phyloP scores from a whole-genome alignment of 352 stramenopile genomes.

The Globisporangium barbulae region DNA sequence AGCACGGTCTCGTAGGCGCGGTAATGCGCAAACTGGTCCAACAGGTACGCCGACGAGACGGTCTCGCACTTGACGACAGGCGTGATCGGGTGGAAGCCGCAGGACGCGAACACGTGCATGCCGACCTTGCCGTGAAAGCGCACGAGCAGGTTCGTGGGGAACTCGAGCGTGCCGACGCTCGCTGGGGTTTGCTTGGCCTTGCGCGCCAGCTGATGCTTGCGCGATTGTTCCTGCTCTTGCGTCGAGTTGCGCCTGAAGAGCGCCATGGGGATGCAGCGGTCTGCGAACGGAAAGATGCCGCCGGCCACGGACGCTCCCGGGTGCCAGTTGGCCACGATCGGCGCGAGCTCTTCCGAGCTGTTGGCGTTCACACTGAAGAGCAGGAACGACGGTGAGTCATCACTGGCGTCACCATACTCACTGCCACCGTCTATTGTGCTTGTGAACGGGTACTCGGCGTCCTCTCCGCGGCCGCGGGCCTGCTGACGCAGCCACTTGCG shows the following conservation, averaged over 20 bases:
- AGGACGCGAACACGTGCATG: constrained; percentile 35
- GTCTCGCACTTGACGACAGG: constrained; percentile 36
- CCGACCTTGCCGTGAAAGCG: constrained; percentile 34
- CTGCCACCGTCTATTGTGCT: background rate
- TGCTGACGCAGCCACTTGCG: constrained; percentile 46
- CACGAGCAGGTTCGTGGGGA: constrained; percentile 45
- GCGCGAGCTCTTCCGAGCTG: constrained; percentile 39
- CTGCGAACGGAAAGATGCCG: constrained; percentile 33
- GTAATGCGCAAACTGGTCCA: constrained; percentile 15
- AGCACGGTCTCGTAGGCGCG: constrained; percentile 15
- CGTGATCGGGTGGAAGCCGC: constrained; percentile 40
- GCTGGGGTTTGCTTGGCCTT: constrained; percentile 12
- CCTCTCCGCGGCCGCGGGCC: constrained; percentile 26
- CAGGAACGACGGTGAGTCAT: constrained; percentile 35
- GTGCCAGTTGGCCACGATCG: constrained; percentile 33
- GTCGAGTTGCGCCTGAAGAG: constrained; percentile 1
- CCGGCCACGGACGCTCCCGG: constrained; percentile 36
- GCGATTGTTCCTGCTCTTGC: background rate
- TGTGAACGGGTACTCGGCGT: constrained; percentile 36
- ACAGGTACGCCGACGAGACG: constrained; percentile 16
- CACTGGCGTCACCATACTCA: background rate
- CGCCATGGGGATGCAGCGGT: constrained; percentile 36
- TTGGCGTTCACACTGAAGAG: constrained; percentile 55
- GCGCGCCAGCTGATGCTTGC: constrained; percentile 5
- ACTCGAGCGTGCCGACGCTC: constrained; percentile 17